Conservation (phyloP, 257 asterid species). For the Linaria vulgaris region DNA sequence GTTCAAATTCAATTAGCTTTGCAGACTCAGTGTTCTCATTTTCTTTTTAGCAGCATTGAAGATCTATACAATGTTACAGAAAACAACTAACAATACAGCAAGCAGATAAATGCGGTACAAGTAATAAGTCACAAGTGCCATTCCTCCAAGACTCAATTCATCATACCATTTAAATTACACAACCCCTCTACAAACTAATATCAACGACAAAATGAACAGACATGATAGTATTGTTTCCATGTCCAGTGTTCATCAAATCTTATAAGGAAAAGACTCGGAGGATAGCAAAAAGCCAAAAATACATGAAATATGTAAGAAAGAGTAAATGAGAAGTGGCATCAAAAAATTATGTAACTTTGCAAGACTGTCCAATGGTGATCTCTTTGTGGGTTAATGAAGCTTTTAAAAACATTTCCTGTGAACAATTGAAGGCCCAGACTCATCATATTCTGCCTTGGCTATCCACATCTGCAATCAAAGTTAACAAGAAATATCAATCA, state of each 20-base stretch:
- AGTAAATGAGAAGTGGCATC: conserved; percentile 28
- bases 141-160: conserved; percentile 33
- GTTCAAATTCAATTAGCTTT: no score
- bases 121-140: conserved; percentile 11
- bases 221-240: conserved; percentile 24
- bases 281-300: not conserved
- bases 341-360: conserved; percentile 26
- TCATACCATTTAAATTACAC: conserved; percentile 30
- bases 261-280: conserved; percentile 19
- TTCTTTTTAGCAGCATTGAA: not conserved
- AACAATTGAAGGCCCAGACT: conserved; percentile 59
- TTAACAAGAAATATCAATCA: conserved; percentile 1
- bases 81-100: not conserved
- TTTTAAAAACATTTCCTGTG: conserved; percentile 63
- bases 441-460: conserved; percentile 61
- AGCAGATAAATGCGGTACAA: not conserved
- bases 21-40: no score
- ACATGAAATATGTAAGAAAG: conserved; percentile 20
- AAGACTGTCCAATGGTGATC: conserved; percentile 19
- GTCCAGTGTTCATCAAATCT: conserved; percentile 28
- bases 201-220: conserved; percentile 25
- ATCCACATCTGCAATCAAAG: conserved; percentile 50
- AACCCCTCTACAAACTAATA: conserved; percentile 37
- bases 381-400: not conserved
- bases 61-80: not conserved